Base-by-base conservation (phyloP, 2,329 filamentous ascomycete genomes). In the Pseudopyricularia cyperi region DNA sequence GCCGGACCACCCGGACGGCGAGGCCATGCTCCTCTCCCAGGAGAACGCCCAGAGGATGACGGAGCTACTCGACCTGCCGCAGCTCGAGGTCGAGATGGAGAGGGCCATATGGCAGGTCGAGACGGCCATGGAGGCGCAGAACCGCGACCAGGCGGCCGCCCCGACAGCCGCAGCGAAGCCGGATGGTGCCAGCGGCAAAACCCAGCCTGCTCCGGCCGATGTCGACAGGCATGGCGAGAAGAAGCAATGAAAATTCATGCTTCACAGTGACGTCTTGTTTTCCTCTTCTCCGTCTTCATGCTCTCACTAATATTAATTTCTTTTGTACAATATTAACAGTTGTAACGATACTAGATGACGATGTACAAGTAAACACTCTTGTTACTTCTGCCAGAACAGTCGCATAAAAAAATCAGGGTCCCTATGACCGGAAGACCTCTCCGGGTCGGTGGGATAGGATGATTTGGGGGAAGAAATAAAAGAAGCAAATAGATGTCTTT, bases 91-190 rank as follows among this genome's bases (percentile, higher is more conserved):
- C 15, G 87, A 90, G 63, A 73, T 89, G 1, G 85, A 90, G 61
- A 72, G 87, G 44, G 87, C 87, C 5, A 80, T 89, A 54, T 82
- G 82, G 72, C 87, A 51, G 65, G 82, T 90, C 2, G 75, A 82
- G 59, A 70, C 65, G 44, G 68, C 69, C 15, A 67, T 77, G 52
- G 60, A 64, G 50, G 68, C 71, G 55, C 60, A 65, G 52, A 61
- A 51, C 12, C 28, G 37, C 24, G 37, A 44, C 9, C 12, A 19
- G 26, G n/a, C 32, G 15, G 37, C 15, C n/a, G 49, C 7, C 3
- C 9, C 7, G 37, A 12, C 35, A n/a, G 15, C 49, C 14, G 34
- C 6, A 39, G 11, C 6, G 28, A 12, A 30, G 48, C 48, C 33
- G 3, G 22, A 24, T 6, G 44, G 22, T 32, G 12, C n/a, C n/a